These are phyloP conservation scores for Papiliotrema laurentii DNA, from an alignment of 1,284 basidiomycete genomes.

Conservation along the genomic window DNA sequence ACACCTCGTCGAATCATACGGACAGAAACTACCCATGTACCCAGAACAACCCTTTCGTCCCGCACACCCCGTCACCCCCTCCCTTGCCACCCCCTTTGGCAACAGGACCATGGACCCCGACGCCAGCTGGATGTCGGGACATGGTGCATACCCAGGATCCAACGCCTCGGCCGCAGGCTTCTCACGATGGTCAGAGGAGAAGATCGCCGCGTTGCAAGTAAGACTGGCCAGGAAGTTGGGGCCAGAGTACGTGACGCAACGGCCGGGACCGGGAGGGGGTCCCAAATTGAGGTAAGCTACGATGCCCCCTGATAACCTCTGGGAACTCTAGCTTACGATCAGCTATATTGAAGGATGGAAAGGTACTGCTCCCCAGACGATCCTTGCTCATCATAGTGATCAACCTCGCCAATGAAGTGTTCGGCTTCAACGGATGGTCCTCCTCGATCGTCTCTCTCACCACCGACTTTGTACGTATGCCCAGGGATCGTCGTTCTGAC, in stretches of 20 bases:
- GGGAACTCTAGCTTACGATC: constrained; percentile 1
- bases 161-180: constrained; percentile 13
- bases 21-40: constrained; percentile 12
- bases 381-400: constrained; percentile 55
- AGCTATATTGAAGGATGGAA: constrained; percentile 98
- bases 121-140: constrained; percentile 11
- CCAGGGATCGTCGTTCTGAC: constrained; percentile 9
- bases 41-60: constrained; percentile 7
- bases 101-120: constrained; percentile 14
- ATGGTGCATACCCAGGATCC: constrained; percentile 7
- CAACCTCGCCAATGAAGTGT: constrained; percentile 94
- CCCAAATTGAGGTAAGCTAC: constrained; percentile 59
- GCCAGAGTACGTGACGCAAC: constrained; percentile 84
- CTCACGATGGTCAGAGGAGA: constrained; percentile 52
- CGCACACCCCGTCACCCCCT: constrained; percentile 2
- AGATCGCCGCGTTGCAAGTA: constrained; percentile 69
- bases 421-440: constrained; percentile 98
- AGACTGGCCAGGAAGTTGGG: constrained; percentile 85
- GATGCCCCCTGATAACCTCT: background rate
- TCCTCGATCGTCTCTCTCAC: constrained; percentile 73
- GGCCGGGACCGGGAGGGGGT: constrained; percentile 80
- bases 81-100: constrained; percentile 2
- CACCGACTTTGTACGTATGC: constrained; percentile 56
- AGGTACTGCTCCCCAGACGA: constrained; percentile 40
- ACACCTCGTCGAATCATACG: constrained; percentile 32